A percentile compares a stretch with the other conserved stretches of the same genome.
Conservation (phyloP, 306 rosid species). For the Senna tora region DNA sequence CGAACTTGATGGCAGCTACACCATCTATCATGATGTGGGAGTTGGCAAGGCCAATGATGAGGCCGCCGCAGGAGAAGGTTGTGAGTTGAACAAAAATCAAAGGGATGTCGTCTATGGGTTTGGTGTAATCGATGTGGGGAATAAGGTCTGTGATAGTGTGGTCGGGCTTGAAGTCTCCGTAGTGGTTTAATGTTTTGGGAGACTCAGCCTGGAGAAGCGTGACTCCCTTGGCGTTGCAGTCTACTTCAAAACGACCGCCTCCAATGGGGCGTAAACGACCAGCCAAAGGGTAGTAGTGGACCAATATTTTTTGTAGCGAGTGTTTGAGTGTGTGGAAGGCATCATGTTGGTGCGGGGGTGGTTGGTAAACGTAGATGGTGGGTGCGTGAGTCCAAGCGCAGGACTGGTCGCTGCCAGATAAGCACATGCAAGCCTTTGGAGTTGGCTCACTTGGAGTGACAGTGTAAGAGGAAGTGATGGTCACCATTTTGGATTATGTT, state of each 20-base stretch:
- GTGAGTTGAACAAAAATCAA: slow-evolving; percentile 20
- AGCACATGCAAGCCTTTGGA: background rate
- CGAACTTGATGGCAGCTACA: background rate
- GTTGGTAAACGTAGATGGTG: slow-evolving; percentile 2
- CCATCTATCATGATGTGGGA: slow-evolving; percentile 23
- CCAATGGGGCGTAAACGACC: slow-evolving; percentile 5
- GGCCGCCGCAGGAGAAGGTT: slow-evolving; percentile 10
- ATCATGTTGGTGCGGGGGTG: background rate
- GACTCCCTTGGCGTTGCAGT: slow-evolving; percentile 18
- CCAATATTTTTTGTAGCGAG: slow-evolving; percentile 9
- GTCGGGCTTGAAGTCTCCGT: slow-evolving; percentile 25
- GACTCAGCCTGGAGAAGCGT: slow-evolving; percentile 11
- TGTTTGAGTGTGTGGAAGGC: background rate
- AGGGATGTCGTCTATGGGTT: background rate
- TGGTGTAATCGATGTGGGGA: slow-evolving; percentile 18
- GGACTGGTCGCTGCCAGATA: slow-evolving; percentile 13
- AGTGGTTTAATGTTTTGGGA: background rate
- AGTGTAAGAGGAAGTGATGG: background rate
- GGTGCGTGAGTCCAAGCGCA: background rate
- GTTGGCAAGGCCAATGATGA: background rate
- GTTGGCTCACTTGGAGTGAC: slow-evolving; percentile 1
- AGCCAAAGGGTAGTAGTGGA: slow-evolving; percentile 28
- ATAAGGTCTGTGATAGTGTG: slow-evolving; percentile 4
- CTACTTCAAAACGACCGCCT: background rate
- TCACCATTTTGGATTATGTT: background rate